These are phyloP conservation scores for Collybiopsis luxurians DNA, from an alignment of 768 basidiomycete species.

Conservation along the genomic window DNA sequence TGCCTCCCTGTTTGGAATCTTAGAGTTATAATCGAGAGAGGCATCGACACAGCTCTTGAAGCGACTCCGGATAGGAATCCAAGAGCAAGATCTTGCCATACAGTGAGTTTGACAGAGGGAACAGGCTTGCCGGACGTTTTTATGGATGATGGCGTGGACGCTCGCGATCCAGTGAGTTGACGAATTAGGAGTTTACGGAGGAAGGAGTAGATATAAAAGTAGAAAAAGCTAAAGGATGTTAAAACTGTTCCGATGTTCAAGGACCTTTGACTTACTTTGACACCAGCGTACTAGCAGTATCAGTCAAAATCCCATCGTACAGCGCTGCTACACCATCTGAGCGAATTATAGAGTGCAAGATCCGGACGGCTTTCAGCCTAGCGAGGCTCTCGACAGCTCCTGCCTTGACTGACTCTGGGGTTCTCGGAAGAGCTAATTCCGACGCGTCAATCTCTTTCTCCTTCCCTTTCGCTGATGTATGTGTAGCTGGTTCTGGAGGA, in stretches of 20 bases:
- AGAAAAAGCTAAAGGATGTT: conserved; percentile 43
- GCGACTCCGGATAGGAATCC: conserved; percentile 58
- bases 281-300: conserved; percentile 51
- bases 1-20: conserved; percentile 45
- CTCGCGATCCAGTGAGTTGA: neutral
- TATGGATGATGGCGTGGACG: neutral
- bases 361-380: conserved; percentile 27
- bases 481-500: conserved; percentile 14
- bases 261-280: conserved; percentile 40
- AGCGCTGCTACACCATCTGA: conserved; percentile 42
- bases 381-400: conserved; percentile 22
- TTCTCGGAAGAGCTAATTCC: neutral
- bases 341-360: conserved; percentile 34
- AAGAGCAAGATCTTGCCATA: conserved; percentile 49
- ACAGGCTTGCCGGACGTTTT: conserved; percentile 6
- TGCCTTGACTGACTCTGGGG: no score
- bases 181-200: conserved; percentile 21
- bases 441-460: conserved; percentile 2
- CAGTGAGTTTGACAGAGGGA: conserved; percentile 27
- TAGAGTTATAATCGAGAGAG: conserved; percentile 54
- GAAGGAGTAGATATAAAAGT: conserved; percentile 57
- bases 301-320: conserved; percentile 49
- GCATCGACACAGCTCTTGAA: conserved; percentile 52
- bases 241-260: neutral
- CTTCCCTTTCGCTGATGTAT: neutral